Conservation (phyloP, 305 asterid species). For the Rubia tinctorum region DNA sequence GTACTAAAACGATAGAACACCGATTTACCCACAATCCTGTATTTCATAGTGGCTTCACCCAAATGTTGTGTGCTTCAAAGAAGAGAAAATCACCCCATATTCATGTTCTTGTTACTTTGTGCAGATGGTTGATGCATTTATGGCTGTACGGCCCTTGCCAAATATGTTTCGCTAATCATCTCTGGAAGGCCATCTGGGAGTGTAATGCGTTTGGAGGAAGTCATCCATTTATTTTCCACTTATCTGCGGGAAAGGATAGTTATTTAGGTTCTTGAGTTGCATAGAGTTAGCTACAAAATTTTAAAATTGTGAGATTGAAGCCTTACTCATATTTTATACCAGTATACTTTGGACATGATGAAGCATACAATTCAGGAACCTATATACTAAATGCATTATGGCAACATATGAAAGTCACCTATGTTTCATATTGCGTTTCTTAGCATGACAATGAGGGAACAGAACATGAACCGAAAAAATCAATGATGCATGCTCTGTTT, state of each 20-base stretch:
- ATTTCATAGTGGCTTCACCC: neutral
- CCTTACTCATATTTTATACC: neutral
- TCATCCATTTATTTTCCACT: neutral
- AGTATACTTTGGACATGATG: neutral
- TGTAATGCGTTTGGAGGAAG: neutral
- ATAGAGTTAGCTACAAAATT: neutral
- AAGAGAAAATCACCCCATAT: neutral
- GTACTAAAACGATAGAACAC: neutral
- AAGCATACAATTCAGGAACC: neutral
- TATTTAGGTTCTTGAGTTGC: neutral
- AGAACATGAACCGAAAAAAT: too few species aligned
- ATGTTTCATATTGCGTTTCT: too few species aligned
- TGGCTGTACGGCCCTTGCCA: constrained; percentile 84
- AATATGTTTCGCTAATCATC: constrained; percentile 65
- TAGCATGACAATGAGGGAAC: too few species aligned
- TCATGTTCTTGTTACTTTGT: constrained; percentile 9
- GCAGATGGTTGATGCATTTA: constrained; percentile 91
- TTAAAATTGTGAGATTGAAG: neutral
- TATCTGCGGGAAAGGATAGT: neutral
- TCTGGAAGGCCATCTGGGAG: neutral
- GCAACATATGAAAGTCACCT: too few species aligned
- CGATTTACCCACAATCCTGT: neutral
- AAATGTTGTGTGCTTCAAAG: neutral
- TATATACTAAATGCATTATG: neutral
- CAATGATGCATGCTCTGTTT: too few species aligned